Evolutionary conservation across 1,139 yeast species (phyloP), one percentile per base, ranked within the genome.

Genomic region (Diutina sp.): DNA sequence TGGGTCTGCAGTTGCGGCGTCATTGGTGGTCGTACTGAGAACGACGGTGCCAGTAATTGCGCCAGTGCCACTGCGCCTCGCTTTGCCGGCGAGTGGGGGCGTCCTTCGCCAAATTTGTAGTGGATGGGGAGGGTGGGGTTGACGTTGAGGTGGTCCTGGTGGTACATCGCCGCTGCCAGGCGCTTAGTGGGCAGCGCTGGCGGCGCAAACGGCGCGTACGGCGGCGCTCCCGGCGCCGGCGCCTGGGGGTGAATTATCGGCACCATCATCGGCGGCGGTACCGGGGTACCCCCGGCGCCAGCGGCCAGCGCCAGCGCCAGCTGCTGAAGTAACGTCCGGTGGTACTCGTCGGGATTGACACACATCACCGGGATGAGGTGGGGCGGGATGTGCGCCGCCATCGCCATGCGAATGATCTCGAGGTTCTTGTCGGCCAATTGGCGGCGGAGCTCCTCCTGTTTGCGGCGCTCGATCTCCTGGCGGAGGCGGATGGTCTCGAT

Each of bases 361-460:
- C 53, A 50, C 53, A 50, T 50, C 29, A 50, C 44, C 25, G 53
- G 53, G 41, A 50, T 50, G 9, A 50, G 44, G 16, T 50, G 16
- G 14, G 53, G 53, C 1, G 53, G 53, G 11, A 50, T 16, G 14
- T 50, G 30, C 6, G 53, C 53, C 7, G 28, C 18, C 21, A 50
- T 32, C n/a, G 53, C 53, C 53, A 30, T n/a, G 7, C 32, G 30
- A n/a, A 50, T 32, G 11, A 50, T 50, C n/a, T 50, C 53, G 28
- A 50, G 53, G 28, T 50, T 50, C 44, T 50, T 50, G n/a, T 50
- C 53, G 28, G 53, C 53, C 28, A 50, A 32, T 16, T 50, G 53
- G 41, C 53, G n/a, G 9, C 53, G 53, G 6, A 32, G 25, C 53
- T 50, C 44, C 29, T 50, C 53, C 44, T 50, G 53, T 12, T 32